These are phyloP conservation scores for Gracilaria vermiculophylla DNA, from an alignment of 23 red algal genomes.

Conservation along the genomic window DNA sequence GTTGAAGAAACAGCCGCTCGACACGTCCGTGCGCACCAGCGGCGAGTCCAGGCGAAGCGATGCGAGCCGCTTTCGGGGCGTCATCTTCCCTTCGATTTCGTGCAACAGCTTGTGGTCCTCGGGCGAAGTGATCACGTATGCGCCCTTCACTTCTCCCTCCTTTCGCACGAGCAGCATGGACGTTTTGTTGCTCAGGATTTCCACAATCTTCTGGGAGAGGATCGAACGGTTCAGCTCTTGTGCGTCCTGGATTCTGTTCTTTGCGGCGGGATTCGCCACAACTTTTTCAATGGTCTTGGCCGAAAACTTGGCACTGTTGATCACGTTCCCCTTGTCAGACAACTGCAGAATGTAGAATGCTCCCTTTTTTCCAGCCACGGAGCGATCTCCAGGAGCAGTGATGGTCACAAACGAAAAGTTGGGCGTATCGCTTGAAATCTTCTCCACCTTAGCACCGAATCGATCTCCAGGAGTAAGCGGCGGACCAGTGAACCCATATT, in stretches of 20 bases:
- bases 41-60: neutral
- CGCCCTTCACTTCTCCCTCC: slow-evolving; percentile 7
- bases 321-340: slow-evolving; percentile 32
- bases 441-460: slow-evolving; percentile 17
- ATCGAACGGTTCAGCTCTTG: neutral
- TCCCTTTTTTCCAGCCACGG: slow-evolving; percentile 1
- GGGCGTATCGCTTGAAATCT: slow-evolving; percentile 5
- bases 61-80: neutral
- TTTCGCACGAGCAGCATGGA: slow-evolving; percentile 22
- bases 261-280: neutral
- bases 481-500: slow-evolving; percentile 3
- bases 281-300: slow-evolving; percentile 10
- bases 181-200: slow-evolving; percentile 26
- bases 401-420: slow-evolving; percentile 44
- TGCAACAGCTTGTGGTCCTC: neutral
- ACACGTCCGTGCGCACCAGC: slow-evolving; percentile 2
- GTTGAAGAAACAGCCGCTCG: slow-evolving; percentile 52
- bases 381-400: slow-evolving; percentile 46
- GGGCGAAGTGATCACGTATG: neutral
- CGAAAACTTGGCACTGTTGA: slow-evolving; percentile 36
- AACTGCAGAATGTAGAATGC: slow-evolving; percentile 53
- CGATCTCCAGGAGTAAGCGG: slow-evolving; percentile 11
- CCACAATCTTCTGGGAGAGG: slow-evolving; percentile 15
- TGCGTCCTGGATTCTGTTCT: neutral
- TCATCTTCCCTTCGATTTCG: neutral